Evolutionary conservation across 2,329 filamentous ascomycete species (phyloP), one percentile per base, ranked within the genome.

Genomic region (Coniella lustricola): DNA sequence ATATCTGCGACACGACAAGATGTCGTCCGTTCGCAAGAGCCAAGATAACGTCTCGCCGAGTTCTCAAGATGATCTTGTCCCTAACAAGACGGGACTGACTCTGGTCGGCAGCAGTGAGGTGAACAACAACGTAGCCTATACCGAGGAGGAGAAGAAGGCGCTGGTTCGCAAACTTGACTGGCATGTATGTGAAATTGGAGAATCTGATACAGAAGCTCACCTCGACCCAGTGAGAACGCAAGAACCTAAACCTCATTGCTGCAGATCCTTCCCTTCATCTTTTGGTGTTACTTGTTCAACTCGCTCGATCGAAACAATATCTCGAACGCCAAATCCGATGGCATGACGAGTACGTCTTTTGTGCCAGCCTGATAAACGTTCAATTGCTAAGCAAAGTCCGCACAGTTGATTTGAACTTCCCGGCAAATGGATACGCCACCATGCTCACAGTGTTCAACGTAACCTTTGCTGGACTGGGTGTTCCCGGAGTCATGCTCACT

Each of bases 161-260:
- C n/a, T 42, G n/a, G 39, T 42, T 10, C 39, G 39, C 39, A 42
- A 42, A 25, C 39, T 42, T 29, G 39, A 42, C 16, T 42, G 25
- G 39, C 39, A 42, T 32, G 39, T 42, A 7, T 18, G 39, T 42
- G 7, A 4, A 21, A 36, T 25, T n/a, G 3, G 8, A 8, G 18
- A 12, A 20, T n/a, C 20, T 39, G 17, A 14, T 13, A 4, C 9
- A 5, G 3, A 14, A 10, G 17, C n/a, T n/a, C 25, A 29, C 5
- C 25, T 29, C 5, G 5, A 5, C 10, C 25, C 25, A 29, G 25
- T 29, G 25, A 29, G 25, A 29, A 29, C 5, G 10, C 25, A 18
- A n/a, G n/a, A n/a, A 16, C 25, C 18, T 14, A 18, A 13, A 10
- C 16, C 17, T 13, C 16, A 12, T 17, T 8, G 12, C 25, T 12